Conservation (phyloP, 208 protist species). For the Porcisia hertigi region DNA sequence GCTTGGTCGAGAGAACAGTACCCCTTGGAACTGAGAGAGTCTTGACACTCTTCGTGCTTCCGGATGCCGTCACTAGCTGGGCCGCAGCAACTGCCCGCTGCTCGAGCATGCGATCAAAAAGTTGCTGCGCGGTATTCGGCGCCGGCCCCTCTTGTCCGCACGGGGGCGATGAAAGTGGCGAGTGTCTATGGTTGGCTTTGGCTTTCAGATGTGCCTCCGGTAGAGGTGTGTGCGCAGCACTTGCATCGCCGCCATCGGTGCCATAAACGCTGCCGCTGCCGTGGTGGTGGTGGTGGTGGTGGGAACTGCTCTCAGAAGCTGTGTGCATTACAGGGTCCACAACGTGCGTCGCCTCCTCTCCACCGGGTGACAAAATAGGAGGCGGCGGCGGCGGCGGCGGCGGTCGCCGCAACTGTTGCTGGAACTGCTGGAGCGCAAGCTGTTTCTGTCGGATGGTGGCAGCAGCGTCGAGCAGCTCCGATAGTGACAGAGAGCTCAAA, state of each 20-base stretch:
- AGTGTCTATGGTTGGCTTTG: background rate
- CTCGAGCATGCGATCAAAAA: conserved; percentile 30
- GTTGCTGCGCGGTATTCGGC: conserved; percentile 23
- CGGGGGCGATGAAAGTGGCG: conserved; percentile 18
- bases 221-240: background rate
- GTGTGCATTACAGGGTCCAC: background rate
- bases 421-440: conserved; percentile 54
- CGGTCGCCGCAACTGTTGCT: conserved; percentile 27
- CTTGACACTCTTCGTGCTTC: background rate
- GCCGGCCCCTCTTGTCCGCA: background rate
- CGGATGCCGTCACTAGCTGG: no score
- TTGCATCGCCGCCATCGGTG: background rate
- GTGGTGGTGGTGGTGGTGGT: conserved; percentile 4
- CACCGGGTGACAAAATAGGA: background rate
- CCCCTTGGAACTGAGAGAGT: background rate
- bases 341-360: conserved; percentile 3
- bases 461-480: conserved; percentile 74
- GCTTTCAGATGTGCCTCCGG: background rate
- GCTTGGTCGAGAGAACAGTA: conserved; percentile 4
- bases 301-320: background rate
- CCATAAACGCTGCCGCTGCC: background rate
- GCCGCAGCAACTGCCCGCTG: background rate
- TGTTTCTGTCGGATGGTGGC: conserved; percentile 61
- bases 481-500: conserved; percentile 57
- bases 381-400: background rate